These are phyloP conservation scores for Takashimella koratensis DNA, from an alignment of 1,284 basidiomycete species.

Conservation along the genomic window DNA sequence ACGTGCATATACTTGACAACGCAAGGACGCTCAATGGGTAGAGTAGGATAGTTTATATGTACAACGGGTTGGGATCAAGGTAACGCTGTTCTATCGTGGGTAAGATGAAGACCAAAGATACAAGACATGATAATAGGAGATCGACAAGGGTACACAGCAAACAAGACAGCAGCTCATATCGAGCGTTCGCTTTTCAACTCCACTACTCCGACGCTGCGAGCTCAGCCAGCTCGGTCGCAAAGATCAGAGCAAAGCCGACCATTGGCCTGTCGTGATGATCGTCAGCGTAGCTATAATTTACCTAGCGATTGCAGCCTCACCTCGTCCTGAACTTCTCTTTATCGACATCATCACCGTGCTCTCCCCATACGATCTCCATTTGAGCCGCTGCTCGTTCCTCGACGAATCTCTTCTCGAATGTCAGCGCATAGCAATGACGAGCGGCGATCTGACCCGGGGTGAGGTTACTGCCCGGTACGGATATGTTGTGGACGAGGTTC, in stretches of 20 bases:
- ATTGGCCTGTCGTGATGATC: constrained; percentile 29
- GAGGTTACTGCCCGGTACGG: constrained; percentile 5
- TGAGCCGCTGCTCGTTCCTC: constrained; percentile 26
- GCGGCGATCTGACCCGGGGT: constrained; percentile 29
- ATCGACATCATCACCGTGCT: constrained; percentile 9
- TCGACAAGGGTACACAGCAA: no score
- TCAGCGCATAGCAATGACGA: constrained; percentile 37
- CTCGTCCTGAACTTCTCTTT: constrained; percentile 16
- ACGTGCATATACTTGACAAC: no score
- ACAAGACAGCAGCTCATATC: no score
- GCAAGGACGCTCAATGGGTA: no score
- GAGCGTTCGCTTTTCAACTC: no score
- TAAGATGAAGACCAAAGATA: no score
- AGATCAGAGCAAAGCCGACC: constrained; percentile 45
- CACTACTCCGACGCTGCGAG: no score
- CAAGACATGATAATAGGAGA: no score
- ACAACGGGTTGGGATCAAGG: no score
- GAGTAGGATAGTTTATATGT: no score
- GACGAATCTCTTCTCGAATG: constrained; percentile 31
- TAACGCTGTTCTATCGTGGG: no score
- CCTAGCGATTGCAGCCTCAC: constrained; percentile 10
- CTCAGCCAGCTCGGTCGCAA: constrained; percentile 35
- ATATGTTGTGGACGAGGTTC: constrained; percentile 10
- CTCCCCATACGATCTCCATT: constrained; percentile 6
- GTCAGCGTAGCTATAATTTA: not conserved